These are phyloP conservation scores for Exophiala sp. DNA, from an alignment of 2,329 filamentous ascomycete genomes.

Conservation along the genomic window DNA sequence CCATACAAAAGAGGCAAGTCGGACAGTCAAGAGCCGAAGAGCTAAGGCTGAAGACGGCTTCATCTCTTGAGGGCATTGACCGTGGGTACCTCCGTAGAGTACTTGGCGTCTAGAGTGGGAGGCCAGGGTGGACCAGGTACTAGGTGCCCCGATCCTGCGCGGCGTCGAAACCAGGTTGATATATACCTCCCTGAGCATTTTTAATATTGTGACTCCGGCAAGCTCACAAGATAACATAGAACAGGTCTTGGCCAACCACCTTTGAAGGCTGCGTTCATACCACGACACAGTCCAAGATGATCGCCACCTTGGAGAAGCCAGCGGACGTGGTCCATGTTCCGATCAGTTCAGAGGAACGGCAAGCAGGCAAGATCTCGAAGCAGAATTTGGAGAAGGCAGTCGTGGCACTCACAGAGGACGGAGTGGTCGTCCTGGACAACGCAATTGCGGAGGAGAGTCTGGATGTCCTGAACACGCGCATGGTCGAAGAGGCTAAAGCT, in stretches of 20 bases:
- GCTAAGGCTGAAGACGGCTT: not conserved
- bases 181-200: conserved; percentile 10
- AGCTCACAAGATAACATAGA: not conserved
- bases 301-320: not conserved
- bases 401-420: conserved; percentile 26
- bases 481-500: conserved; percentile 44
- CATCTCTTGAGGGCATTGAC: not conserved
- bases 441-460: conserved; percentile 22
- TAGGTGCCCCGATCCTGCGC: not conserved
- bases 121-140: not conserved
- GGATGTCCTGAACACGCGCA: conserved; percentile 53
- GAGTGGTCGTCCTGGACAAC: conserved; percentile 35
- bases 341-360: conserved; percentile 4
- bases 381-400: conserved; percentile 10
- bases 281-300: not conserved
- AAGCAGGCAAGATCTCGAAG: conserved; percentile 4
- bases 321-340: conserved; percentile 3
- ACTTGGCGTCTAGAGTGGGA: not conserved
- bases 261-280: not conserved
- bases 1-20: not conserved
- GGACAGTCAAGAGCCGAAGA: not conserved
- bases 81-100: not conserved
- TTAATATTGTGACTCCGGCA: not conserved
- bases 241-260: not conserved
- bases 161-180: not conserved